A percentile compares a stretch with the other conserved stretches of the same genome.
These are phyloP conservation scores for Eragrostis nindensis DNA, from an alignment of 176 grass and related monocot genomes.

Conservation along the genomic window DNA sequence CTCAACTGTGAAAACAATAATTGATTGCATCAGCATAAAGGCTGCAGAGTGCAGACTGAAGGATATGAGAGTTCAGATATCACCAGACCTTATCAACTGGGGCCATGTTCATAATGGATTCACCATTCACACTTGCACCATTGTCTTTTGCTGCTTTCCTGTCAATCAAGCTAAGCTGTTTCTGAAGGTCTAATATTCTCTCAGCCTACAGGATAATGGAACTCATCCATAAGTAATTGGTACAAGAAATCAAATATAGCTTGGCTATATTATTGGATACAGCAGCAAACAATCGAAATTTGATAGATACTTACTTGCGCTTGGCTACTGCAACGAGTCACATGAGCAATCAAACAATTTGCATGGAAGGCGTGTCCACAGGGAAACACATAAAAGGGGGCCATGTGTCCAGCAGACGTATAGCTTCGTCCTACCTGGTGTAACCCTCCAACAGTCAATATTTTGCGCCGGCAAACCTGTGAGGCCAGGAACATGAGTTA, in stretches of 20 bases:
- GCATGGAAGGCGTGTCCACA: slow-evolving; percentile 94
- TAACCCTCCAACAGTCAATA: slow-evolving; percentile 77
- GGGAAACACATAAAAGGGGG: slow-evolving; percentile 96
- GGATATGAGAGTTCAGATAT: slow-evolving; percentile 6
- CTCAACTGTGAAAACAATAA: slow-evolving; percentile 60
- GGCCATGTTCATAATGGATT: slow-evolving; percentile 50
- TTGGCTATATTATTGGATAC: background rate
- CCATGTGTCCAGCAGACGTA: slow-evolving; percentile 71
- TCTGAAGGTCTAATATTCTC: slow-evolving; percentile 93
- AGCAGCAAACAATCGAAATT: background rate
- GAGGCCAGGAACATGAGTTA: slow-evolving; percentile 24
- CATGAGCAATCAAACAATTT: slow-evolving; percentile 88
- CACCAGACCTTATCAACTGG: slow-evolving; percentile 77
- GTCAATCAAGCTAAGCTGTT: slow-evolving; percentile 75
- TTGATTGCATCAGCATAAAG: slow-evolving; percentile 12
- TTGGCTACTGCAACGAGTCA: slow-evolving; percentile 71
- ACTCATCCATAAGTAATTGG: background rate
- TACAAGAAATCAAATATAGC: background rate
- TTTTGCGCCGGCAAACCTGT: slow-evolving; percentile 86
- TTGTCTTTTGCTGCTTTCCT: slow-evolving; percentile 59
- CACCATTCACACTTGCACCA: slow-evolving; percentile 48
- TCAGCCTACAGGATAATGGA: slow-evolving; percentile 59
- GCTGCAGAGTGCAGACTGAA: background rate
- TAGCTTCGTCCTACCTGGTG: slow-evolving; percentile 79
- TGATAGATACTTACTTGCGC: slow-evolving; percentile 61